Base-by-base conservation (phyloP, 371 early-diverging fungal species). In the Dinochytrium kinnereticum region DNA sequence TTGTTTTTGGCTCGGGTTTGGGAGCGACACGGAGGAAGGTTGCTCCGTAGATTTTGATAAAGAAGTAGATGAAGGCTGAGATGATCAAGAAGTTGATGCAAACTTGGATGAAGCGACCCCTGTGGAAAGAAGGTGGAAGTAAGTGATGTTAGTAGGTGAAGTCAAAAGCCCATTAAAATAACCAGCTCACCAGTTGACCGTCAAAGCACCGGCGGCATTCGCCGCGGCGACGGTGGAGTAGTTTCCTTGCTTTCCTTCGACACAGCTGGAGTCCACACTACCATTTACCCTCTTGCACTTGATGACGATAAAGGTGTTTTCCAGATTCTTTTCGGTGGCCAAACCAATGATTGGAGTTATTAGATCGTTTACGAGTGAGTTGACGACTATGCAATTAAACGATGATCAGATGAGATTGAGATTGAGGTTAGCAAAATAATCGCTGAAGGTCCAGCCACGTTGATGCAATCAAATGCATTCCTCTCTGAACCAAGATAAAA, bases 51-150 rank as follows among this genome's bases (percentile, higher is more conserved):
- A 75, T 26, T 44, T 78, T 76, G 37, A 81, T 75, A 30, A 81
- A 59, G 2, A 81, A 68, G 59, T 77, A 81, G 55, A 81, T 59
- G 59, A 69, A 53, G 19, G 53, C 17, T 2, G 77, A 31, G 50
- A 73, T 78, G 59, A 78, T 59, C 19, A 81, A 19, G 40, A 81
- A 81, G 69, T 73, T 81, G 73, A 81, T 71, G 70, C 72, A 34
- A 33, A 64, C 51, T 68, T 76, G 75, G 53, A 78, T 33, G 53
- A 81, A 81, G 26, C 36, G 24, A 38, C 38, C 36, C 33, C 36
- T 38, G 34, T 3, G 15, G 2, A 38, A 13, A 61, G 64, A 7
- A 30, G 34, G 33, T 61, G 7, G 34, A 31, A 33, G 5, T 3
- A 13, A 30, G 34, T 7, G 44, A 7, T 44, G 19, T 44, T 19